Percentiles rank a stretch among this genome's conserved stretches.
phyloP scores from a whole-genome alignment of 768 basidiomycete species.

The Albatrellus ellisii region DNA sequence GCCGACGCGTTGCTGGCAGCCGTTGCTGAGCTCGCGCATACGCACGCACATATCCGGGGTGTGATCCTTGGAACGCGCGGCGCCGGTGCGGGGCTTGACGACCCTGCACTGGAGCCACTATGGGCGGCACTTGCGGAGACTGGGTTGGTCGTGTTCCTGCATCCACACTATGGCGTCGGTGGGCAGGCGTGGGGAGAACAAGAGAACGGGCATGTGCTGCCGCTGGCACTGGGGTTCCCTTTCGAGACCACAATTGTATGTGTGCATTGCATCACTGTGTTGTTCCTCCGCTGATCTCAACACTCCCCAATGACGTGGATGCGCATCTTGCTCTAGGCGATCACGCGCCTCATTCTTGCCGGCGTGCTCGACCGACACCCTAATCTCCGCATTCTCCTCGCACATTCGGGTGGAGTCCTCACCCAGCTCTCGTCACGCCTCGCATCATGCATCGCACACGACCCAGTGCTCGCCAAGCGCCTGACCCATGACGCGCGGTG shows the following conservation, averaged over 20 bases:
- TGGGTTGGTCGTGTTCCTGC: conserved; percentile 68
- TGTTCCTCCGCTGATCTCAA: too few relatives aligned
- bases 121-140: conserved; percentile 67
- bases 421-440: conserved; percentile 76
- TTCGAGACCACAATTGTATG: conserved; percentile 81
- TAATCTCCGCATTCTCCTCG: conserved; percentile 60
- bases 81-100: conserved; percentile 70
- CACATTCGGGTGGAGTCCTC: conserved; percentile 79
- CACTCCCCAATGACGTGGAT: neutral
- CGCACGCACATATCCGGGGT: conserved; percentile 51
- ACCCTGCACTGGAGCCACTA: conserved; percentile 61
- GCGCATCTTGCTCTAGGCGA: conserved; percentile 28
- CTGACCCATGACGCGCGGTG: conserved; percentile 74
- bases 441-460: conserved; percentile 76
- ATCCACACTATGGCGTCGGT: conserved; percentile 76
- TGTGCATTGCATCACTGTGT: too few relatives aligned
- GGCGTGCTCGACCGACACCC: conserved; percentile 77
- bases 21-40: conserved; percentile 48
- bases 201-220: conserved; percentile 79
- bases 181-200: conserved; percentile 60
- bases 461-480: conserved; percentile 63
- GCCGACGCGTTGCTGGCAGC: conserved; percentile 44
- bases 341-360: conserved; percentile 68
- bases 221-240: conserved; percentile 79
- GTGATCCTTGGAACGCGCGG: conserved; percentile 78